Conservation (phyloP, 352 stramenopile genomes). For the Pythium dissotocum region DNA sequence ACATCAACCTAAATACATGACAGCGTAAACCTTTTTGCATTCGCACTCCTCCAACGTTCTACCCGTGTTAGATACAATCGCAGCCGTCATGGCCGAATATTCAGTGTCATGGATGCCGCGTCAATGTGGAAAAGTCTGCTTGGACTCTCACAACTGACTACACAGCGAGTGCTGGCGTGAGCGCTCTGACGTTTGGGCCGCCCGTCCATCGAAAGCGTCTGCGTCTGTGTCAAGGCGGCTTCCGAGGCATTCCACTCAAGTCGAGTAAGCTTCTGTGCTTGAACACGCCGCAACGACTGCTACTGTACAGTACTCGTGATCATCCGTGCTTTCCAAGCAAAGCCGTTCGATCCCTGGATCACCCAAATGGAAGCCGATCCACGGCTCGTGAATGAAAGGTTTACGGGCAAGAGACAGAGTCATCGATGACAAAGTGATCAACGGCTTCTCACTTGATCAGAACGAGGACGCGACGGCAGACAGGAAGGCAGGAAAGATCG, state of each 20-base stretch:
- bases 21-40: background rate
- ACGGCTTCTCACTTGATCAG: background rate
- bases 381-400: background rate
- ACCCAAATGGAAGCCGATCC: background rate
- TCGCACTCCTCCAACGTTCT: too few relatives aligned
- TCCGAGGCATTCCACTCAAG: too few relatives aligned
- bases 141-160: too few relatives aligned
- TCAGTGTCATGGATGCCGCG: too few relatives aligned
- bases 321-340: too few relatives aligned
- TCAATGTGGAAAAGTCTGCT: too few relatives aligned
- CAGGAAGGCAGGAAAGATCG: background rate
- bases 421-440: background rate
- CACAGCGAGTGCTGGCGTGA: background rate
- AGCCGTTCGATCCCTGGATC: background rate
- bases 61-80: too few relatives aligned
- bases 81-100: too few relatives aligned
- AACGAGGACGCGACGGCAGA: background rate
- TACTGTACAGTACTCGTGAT: background rate
- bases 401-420: background rate
- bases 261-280: background rate
- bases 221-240: background rate
- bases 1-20: background rate
- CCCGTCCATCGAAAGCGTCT: background rate
- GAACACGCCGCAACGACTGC: background rate
- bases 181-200: too few relatives aligned